Conservation (phyloP, 768 basidiomycete genomes). For the Boletus edulis region DNA sequence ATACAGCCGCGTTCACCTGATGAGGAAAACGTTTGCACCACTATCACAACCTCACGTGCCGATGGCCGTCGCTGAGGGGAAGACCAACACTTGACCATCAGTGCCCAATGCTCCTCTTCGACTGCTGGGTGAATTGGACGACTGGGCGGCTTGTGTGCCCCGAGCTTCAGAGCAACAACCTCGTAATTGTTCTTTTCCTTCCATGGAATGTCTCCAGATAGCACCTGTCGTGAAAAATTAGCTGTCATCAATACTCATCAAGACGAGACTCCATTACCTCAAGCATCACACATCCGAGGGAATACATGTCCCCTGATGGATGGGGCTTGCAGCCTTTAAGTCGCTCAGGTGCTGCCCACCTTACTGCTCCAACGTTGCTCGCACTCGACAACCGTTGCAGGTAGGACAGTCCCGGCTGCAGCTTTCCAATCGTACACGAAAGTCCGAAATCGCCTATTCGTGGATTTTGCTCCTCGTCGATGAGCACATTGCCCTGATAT, state of each 20-base stretch:
- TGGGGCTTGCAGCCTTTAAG: background rate
- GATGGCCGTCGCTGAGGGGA: background rate
- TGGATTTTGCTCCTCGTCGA: background rate
- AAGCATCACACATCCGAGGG: background rate
- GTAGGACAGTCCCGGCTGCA: background rate
- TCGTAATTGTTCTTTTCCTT: background rate
- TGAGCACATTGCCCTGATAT: background rate
- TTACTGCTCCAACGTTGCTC: background rate
- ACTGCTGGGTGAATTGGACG: background rate
- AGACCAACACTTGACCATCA: conserved; percentile 2
- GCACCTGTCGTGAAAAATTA: background rate
- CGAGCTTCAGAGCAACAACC: background rate
- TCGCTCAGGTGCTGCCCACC: conserved; percentile 1
- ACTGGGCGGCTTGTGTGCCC: background rate
- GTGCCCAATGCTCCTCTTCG: background rate
- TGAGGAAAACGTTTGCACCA: background rate
- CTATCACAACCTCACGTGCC: background rate
- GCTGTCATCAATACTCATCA: too few species aligned
- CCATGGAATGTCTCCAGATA: conserved; percentile 6
- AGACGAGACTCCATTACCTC: background rate
- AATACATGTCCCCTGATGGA: background rate
- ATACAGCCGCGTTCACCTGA: too few species aligned
- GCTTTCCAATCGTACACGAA: background rate
- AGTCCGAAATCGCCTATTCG: background rate
- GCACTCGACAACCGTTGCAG: background rate